Base-by-base conservation (phyloP, 345 rosid species). In the Raphanus sativus region DNA sequence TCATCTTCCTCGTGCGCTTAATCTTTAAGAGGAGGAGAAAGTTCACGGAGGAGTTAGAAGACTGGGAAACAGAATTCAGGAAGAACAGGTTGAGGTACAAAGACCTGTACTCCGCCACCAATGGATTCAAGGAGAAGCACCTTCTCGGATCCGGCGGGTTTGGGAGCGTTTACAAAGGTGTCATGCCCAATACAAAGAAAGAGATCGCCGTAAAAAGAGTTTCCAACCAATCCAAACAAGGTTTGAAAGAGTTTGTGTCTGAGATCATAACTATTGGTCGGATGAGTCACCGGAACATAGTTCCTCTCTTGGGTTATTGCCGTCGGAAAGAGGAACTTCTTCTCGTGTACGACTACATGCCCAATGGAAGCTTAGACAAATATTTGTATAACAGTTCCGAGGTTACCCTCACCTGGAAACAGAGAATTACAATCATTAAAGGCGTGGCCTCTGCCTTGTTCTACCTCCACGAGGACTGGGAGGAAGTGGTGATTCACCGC, bases 221-320 rank as follows among this genome's bases (percentile, higher is more conserved):
- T 29, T 87, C 91, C 1, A 87, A 86, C 36, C 92, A 90, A 71
- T 94, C 98, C 1, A 82, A 83, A 34, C 98, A 94, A 80, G 98
- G 98, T 6, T 65, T 94, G 76, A 90, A 86, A 26, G 91, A 94
- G 83, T 94, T 94, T 65, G 88, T 83, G 13, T 83, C 98, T 1
- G 97, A 94, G 84, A 92, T 94, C 5, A 81, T 91, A 0, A 94
- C 86, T 73, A 88, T 92, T 1, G 98, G 98, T 17, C 89, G 93
- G 74, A 88, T 36, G 42, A 36, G 42, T 36, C 42, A 36, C 42
- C 42, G 42, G 7, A 36, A 36, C 42, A 2, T 36, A 8, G 42
- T 36, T 8, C 11, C 42, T 36, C 42, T 36, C 42, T 36, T 36
- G 42, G 42, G 42, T 36, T 36, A 36, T 8, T 36, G 42, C 42